Conservation (phyloP, 2,329 filamentous ascomycete genomes). For the Trichophyton equinum region DNA sequence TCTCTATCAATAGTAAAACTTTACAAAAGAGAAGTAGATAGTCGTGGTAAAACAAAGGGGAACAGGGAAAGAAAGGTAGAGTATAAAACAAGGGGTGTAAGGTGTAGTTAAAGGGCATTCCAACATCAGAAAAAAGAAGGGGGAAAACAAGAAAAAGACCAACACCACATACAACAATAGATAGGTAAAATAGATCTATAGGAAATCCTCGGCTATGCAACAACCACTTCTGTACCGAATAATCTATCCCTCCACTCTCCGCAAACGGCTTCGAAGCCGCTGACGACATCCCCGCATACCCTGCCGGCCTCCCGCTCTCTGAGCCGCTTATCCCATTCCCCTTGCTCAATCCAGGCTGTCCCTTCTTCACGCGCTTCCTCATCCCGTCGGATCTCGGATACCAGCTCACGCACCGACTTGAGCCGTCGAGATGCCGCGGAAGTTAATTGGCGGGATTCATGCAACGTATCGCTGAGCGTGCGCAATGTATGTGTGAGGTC, state of each 20-base stretch:
- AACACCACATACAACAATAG: not conserved
- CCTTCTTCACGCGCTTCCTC: conserved; percentile 73
- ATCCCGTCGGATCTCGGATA: conserved; percentile 73
- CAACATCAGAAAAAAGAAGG: not conserved
- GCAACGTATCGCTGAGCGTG: conserved; percentile 77
- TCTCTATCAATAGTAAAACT: not conserved
- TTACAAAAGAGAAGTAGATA: not conserved
- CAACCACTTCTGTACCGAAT: conserved; percentile 36
- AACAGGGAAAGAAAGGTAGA: not conserved
- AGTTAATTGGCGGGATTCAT: conserved; percentile 85
- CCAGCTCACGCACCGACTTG: conserved; percentile 69
- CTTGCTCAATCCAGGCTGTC: conserved; percentile 64
- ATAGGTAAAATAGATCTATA: not conserved
- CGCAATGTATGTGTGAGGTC: conserved; percentile 70
- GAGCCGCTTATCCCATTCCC: conserved; percentile 70
- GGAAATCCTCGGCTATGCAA: conserved; percentile 11
- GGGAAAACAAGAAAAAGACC: no score
- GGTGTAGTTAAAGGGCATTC: not conserved
- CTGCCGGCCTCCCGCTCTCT: conserved; percentile 66
- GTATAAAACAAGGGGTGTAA: not conserved
- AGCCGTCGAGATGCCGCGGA: conserved; percentile 68
- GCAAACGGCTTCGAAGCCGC: conserved; percentile 84
- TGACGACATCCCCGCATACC: conserved; percentile 77
- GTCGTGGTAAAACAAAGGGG: not conserved
- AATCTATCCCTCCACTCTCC: conserved; percentile 69